Conservation (phyloP, 202 grass and related monocot species). For the Thinopyrum obtusiflorum region DNA sequence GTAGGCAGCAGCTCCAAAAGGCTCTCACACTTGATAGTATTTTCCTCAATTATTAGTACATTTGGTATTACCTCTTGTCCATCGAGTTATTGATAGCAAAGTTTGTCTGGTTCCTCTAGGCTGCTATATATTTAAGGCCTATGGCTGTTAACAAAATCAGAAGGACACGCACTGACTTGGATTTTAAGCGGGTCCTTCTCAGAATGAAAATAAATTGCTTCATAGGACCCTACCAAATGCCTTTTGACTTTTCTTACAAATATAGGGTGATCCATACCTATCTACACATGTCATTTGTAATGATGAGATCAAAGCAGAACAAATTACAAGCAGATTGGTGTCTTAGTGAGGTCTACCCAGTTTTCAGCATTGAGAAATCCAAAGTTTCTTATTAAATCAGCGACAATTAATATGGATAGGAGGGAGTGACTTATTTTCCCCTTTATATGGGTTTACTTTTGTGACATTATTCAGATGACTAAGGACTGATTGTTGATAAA, state of each 20-base stretch:
- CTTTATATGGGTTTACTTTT: neutral
- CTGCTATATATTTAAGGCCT: neutral
- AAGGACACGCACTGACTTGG: neutral
- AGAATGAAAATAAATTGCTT: neutral
- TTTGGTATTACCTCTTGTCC: slow-evolving; percentile 8
- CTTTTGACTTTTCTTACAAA: neutral
- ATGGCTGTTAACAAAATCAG: neutral
- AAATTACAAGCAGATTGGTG: neutral
- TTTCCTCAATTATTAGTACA: neutral
- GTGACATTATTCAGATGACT: neutral
- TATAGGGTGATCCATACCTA: slow-evolving; percentile 4
- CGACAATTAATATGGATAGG: no score
- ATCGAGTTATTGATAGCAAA: slow-evolving; percentile 5
- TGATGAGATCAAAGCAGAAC: neutral
- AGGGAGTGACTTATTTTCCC: neutral
- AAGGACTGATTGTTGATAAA: neutral
- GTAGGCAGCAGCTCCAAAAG: slow-evolving; percentile 24
- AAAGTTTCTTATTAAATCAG: neutral
- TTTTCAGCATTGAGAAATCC: neutral
- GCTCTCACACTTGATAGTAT: neutral
- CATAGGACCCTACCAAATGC: neutral
- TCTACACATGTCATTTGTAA: slow-evolving; percentile 12
- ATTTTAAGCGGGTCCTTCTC: neutral
- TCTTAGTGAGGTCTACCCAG: slow-evolving; percentile 1
- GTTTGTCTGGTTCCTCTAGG: slow-evolving; percentile 3